phyloP scores from a whole-genome alignment of 1,139 yeast species.

The Nakaseomyces kungkrabaensis region DNA sequence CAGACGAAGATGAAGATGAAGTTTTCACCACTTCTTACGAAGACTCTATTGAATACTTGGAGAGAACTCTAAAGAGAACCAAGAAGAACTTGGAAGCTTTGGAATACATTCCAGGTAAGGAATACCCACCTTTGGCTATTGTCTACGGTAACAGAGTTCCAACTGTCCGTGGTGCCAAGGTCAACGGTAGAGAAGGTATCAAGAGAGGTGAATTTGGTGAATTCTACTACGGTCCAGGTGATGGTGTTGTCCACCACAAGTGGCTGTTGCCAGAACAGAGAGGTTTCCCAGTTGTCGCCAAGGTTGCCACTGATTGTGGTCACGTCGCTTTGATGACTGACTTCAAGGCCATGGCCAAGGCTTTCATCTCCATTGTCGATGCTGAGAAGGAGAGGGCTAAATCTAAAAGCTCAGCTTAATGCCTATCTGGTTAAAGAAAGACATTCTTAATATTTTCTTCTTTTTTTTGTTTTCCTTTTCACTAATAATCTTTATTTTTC shows the following conservation, averaged over 20 bases:
- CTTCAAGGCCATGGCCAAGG: constrained; percentile 58
- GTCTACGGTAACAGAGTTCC: constrained; percentile 78
- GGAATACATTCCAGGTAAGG: constrained; percentile 38
- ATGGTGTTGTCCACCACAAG: constrained; percentile 79
- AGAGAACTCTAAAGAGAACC: constrained; percentile 51
- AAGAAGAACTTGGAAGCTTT: constrained; percentile 50
- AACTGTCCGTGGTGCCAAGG: constrained; percentile 71
- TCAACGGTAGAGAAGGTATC: constrained; percentile 46
- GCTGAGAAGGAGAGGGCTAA: constrained; percentile 35
- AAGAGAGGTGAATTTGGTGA: constrained; percentile 63
- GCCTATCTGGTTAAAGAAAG: background rate
- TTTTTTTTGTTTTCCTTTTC: constrained; percentile 4
- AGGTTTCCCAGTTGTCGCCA: constrained; percentile 64
- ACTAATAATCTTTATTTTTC: background rate
- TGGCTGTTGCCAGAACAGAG: constrained; percentile 70
- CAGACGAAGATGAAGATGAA: constrained; percentile 10
- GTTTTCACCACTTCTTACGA: constrained; percentile 36
- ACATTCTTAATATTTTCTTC: background rate
- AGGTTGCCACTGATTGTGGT: constrained; percentile 55
- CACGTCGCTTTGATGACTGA: constrained; percentile 78
- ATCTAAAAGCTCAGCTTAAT: background rate
- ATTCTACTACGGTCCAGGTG: constrained; percentile 82
- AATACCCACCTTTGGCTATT: constrained; percentile 75
- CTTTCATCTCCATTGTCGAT: constrained; percentile 48
- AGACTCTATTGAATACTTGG: constrained; percentile 56